These are phyloP conservation scores for Argentina anserina DNA, from an alignment of 306 rosid species.

Conservation along the genomic window DNA sequence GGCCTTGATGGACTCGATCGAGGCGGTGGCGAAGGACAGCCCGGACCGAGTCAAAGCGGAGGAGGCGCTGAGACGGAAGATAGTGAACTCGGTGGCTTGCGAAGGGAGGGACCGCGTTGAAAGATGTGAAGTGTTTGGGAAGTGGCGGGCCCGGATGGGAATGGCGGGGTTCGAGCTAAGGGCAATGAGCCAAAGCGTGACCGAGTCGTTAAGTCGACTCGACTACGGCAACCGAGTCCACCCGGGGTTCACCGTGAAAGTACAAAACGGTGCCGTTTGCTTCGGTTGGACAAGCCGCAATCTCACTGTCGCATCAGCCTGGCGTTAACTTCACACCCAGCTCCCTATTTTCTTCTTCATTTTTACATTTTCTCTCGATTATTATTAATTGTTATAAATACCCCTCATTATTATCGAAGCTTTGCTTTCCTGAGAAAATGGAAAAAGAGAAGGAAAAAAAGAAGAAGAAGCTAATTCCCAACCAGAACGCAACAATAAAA, in stretches of 20 bases:
- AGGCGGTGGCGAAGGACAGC: conserved; percentile 16
- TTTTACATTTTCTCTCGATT: conserved; percentile 14
- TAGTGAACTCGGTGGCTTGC: conserved; percentile 63
- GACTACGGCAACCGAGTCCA: conserved; percentile 30
- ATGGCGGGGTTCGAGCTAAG: conserved; percentile 85
- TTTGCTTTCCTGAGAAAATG: conserved; percentile 58
- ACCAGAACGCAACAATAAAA: conserved; percentile 37
- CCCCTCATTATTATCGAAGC: conserved; percentile 23
- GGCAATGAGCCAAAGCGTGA: conserved; percentile 50
- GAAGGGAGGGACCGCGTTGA: conserved; percentile 91
- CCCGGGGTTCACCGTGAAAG: conserved; percentile 58
- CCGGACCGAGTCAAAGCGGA: conserved; percentile 51
- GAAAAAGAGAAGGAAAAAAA: conserved; percentile 34
- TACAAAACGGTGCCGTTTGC: conserved; percentile 74
- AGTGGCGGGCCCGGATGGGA: conserved; percentile 91
- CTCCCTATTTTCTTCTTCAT: neutral
- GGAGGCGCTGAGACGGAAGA: conserved; percentile 59
- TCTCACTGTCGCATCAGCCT: conserved; percentile 88
- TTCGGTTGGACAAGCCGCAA: conserved; percentile 85
- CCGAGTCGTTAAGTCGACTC: conserved; percentile 47
- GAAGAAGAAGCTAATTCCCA: neutral
- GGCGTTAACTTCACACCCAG: conserved; percentile 69
- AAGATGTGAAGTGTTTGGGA: conserved; percentile 85
- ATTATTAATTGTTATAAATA: conserved; percentile 33
- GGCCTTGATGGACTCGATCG: conserved; percentile 57